phyloP scores from a whole-genome alignment of 2,329 filamentous ascomycete genomes.

The Penicillium polonicum region DNA sequence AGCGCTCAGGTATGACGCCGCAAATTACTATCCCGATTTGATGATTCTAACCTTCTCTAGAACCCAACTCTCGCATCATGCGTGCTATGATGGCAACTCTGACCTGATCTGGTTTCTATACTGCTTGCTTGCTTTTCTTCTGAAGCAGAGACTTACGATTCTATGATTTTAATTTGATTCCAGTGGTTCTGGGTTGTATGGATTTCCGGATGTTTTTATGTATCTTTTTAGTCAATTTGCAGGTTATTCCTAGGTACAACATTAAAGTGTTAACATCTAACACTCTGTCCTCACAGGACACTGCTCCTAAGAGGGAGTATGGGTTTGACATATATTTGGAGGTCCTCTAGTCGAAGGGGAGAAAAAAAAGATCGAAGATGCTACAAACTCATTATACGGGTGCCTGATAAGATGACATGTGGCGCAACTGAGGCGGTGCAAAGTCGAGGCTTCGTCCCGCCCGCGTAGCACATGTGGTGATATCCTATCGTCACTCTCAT shows the following conservation, averaged over 20 bases:
- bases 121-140: slow-evolving; percentile 7
- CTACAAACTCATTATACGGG: background rate
- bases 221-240: slow-evolving; percentile 4
- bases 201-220: background rate
- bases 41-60: slow-evolving; percentile 44
- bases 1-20: slow-evolving; percentile 77
- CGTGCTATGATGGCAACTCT: slow-evolving; percentile 70
- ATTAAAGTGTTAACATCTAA: background rate
- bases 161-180: slow-evolving; percentile 1
- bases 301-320: background rate
- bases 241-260: background rate
- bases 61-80: slow-evolving; percentile 62
- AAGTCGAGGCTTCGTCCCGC: slow-evolving; percentile 16
- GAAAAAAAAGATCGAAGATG: background rate
- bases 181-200: background rate
- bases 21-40: background rate
- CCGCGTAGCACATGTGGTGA: slow-evolving; percentile 12
- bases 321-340: background rate
- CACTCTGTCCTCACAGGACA: background rate
- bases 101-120: slow-evolving; percentile 50
- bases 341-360: background rate
- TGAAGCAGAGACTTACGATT: slow-evolving; percentile 2
- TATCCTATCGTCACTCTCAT: slow-evolving; percentile 12
- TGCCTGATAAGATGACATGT: slow-evolving; percentile 20
- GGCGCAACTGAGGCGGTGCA: slow-evolving; percentile 29